Conservation (phyloP, 345 rosid species). For the Pistacia integerrima region DNA sequence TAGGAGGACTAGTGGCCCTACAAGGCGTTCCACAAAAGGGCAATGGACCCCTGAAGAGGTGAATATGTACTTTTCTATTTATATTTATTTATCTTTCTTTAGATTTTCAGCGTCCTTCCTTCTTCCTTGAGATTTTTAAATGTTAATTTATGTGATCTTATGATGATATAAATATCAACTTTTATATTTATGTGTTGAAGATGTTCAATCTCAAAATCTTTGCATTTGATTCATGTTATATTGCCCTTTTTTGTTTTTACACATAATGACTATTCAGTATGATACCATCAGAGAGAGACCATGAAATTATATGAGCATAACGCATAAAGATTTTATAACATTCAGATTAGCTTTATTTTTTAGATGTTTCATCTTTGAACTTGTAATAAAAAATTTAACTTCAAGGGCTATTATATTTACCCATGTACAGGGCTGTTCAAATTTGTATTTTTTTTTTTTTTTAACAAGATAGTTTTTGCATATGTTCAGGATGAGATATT, state of each 20-base stretch:
- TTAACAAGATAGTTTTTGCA: not conserved
- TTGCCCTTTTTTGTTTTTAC: not conserved
- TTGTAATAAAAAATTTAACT: not conserved
- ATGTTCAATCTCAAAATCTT: not conserved
- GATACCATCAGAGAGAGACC: not conserved
- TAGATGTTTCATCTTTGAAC: not conserved
- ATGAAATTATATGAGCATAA: not conserved
- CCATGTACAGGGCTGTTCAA: no score
- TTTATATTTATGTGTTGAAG: not conserved
- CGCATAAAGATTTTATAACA: not conserved
- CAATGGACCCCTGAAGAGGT: constrained; percentile 99
- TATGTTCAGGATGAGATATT: constrained; percentile 83
- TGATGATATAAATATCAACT: not conserved
- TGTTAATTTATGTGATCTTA: not conserved
- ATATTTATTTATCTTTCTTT: constrained; percentile 13
- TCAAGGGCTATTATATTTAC: not conserved
- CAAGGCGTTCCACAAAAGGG: constrained; percentile 96
- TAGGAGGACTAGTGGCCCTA: constrained; percentile 97
- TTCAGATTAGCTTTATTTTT: not conserved
- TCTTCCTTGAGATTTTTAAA: not conserved
- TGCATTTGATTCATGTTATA: not conserved
- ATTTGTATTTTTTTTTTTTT: not conserved
- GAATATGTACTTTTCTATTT: constrained; percentile 8
- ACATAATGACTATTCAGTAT: not conserved
- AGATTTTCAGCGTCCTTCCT: constrained; percentile 8